Evolutionary conservation across 495 filamentous ascomycete species (phyloP).

Genomic region (Podospora tetraspora): DNA sequence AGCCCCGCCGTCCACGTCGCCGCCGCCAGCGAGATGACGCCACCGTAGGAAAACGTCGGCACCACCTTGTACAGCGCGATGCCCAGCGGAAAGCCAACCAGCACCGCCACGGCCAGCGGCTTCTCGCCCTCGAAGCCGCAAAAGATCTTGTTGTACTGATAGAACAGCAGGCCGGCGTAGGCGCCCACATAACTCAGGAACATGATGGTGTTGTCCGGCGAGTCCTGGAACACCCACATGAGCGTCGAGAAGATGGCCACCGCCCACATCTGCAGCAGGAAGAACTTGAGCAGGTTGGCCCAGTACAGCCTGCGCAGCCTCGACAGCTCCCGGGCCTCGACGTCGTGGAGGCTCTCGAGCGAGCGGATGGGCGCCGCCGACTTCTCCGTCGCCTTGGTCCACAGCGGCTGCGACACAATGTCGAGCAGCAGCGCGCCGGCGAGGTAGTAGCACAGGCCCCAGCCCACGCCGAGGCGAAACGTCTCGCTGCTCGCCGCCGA

Average conservation of each 20-base stretch:
- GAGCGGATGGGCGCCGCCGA: neutral
- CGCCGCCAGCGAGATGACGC: conserved; percentile 46
- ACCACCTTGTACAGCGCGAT: conserved; percentile 36
- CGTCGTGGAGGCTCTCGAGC: conserved; percentile 29
- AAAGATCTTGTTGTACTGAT: conserved; percentile 59
- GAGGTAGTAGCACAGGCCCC: conserved; percentile 55
- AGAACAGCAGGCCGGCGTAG: conserved; percentile 56
- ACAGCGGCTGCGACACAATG: conserved; percentile 51
- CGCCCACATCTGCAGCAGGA: conserved; percentile 55
- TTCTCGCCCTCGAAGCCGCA: conserved; percentile 50
- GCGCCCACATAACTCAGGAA: conserved; percentile 50
- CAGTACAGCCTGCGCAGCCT: conserved; percentile 52
- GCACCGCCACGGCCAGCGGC: conserved; percentile 43
- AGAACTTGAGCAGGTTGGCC: conserved; percentile 47
- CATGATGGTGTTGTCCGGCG: conserved; percentile 34
- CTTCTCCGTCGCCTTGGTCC: conserved; percentile 41
- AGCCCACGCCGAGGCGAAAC: conserved; percentile 50
- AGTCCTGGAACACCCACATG: conserved; percentile 50
- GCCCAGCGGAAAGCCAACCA: conserved; percentile 40
- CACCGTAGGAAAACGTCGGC: conserved; percentile 42
- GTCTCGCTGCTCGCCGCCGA: conserved; percentile 34
- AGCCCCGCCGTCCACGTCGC: conserved; percentile 53
- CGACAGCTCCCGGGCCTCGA: conserved; percentile 41
- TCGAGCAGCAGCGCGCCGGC: conserved; percentile 56
- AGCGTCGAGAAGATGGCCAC: conserved; percentile 46